Evolutionary conservation across 78 protist species (phyloP).

Genomic region (Chrysochromulina parva): DNA sequence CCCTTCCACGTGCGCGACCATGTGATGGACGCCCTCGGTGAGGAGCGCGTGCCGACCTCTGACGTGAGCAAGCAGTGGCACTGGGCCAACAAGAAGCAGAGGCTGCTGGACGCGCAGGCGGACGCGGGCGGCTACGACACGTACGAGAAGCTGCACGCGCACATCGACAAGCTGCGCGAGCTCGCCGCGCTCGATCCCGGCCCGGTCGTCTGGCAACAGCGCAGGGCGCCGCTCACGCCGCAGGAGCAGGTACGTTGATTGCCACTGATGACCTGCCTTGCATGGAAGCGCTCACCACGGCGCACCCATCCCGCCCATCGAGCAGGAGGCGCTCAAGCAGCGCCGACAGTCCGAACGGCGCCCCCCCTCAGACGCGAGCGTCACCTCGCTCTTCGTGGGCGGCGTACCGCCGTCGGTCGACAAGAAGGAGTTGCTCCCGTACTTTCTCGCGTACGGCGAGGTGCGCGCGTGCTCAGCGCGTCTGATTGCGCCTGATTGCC

Average conservation of each 20-base stretch:
- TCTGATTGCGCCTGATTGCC: too few species aligned
- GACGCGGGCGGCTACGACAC: not conserved
- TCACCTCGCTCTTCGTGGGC: constrained; percentile 41
- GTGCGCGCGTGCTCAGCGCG: too few species aligned
- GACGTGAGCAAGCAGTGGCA: constrained; percentile 38
- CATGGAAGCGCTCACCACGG: too few species aligned
- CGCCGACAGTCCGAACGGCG: not conserved
- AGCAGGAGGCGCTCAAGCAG: not conserved
- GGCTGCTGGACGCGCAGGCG: not conserved
- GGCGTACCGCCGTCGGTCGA: not conserved
- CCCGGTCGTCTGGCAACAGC: constrained; percentile 4
- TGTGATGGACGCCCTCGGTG: not conserved
- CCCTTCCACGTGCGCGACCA: constrained; percentile 43
- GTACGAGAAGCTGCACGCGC: not conserved
- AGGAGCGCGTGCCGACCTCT: not conserved
- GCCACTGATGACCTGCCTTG: too few species aligned
- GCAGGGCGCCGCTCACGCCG: not conserved
- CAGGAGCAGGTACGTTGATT: not conserved
- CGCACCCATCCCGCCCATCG: too few species aligned
- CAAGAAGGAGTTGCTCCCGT: not conserved
- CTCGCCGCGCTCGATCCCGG: not conserved
- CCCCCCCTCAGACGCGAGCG: constrained; percentile 26
- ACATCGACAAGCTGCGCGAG: not conserved
- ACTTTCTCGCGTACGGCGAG: constrained; percentile 33
- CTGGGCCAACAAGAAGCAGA: not conserved